Evolutionary conservation across 805 yeast genomes (phyloP).

Genomic region (Priceomyces melissophilus): DNA sequence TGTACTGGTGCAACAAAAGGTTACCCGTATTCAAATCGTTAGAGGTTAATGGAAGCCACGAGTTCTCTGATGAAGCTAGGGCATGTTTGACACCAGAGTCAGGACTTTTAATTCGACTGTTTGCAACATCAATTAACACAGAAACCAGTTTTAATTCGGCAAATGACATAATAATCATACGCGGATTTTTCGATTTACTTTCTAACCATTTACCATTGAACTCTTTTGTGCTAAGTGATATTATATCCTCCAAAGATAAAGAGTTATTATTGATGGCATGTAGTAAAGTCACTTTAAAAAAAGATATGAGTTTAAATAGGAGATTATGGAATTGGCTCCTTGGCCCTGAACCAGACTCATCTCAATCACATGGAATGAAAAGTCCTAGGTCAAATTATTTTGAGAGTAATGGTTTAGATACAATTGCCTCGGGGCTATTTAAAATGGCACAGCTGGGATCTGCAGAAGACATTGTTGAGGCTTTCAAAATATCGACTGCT

Average conservation of each 20-base stretch:
- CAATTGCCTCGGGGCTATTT: constrained; percentile 52
- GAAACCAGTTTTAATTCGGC: constrained; percentile 28
- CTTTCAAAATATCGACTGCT: constrained; percentile 58
- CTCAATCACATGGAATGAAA: constrained; percentile 6
- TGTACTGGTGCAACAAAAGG: constrained; percentile 65
- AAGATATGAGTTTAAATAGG: constrained; percentile 93
- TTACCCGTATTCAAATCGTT: constrained; percentile 58
- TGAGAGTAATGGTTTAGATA: constrained; percentile 48
- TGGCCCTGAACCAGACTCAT: constrained; percentile 58
- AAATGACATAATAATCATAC: constrained; percentile 63
- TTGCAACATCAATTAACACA: constrained; percentile 61
- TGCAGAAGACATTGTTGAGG: constrained; percentile 39
- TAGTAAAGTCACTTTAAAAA: constrained; percentile 64
- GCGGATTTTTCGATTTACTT: constrained; percentile 85
- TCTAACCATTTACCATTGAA: constrained; percentile 63
- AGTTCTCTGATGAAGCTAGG: constrained; percentile 48
- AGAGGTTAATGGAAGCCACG: constrained; percentile 13
- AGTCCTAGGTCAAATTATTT: constrained; percentile 53
- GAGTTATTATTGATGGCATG: constrained; percentile 59
- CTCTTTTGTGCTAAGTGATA: constrained; percentile 50
- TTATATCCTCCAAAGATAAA: constrained; percentile 52
- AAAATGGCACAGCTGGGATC: constrained; percentile 36
- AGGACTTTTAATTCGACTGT: constrained; percentile 72
- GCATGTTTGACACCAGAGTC: constrained; percentile 73
- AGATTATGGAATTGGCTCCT: constrained; percentile 91